Conservation (phyloP, 805 yeast species). For the Brettanomyces nanus region DNA sequence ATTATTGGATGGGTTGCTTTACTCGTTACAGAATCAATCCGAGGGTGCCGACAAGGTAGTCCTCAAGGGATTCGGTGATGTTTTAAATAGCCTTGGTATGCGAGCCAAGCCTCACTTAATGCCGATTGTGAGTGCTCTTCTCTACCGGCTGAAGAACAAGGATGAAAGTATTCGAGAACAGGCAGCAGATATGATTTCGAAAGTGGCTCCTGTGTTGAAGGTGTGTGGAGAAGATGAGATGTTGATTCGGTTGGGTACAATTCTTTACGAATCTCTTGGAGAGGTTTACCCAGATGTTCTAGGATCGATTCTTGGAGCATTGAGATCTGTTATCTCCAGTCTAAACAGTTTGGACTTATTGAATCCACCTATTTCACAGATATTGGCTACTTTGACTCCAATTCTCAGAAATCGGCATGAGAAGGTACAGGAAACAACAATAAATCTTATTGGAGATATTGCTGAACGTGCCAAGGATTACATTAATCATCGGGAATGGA, state of each 20-base stretch:
- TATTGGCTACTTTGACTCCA: constrained; percentile 85
- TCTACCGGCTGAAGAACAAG: constrained; percentile 68
- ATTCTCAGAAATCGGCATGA: constrained; percentile 84
- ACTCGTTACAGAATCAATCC: constrained; percentile 75
- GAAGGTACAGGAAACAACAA: constrained; percentile 79
- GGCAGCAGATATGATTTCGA: constrained; percentile 68
- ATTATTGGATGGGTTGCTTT: constrained; percentile 71
- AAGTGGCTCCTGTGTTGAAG: constrained; percentile 58
- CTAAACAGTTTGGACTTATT: constrained; percentile 47
- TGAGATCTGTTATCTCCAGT: constrained; percentile 51
- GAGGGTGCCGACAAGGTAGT: constrained; percentile 40
- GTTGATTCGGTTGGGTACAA: constrained; percentile 59
- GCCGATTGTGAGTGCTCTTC: constrained; percentile 60
- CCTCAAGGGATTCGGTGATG: constrained; percentile 55
- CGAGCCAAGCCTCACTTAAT: constrained; percentile 66
- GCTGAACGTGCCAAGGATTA: constrained; percentile 75
- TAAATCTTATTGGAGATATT: constrained; percentile 70
- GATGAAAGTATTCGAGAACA: constrained; percentile 69
- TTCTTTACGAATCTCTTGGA: constrained; percentile 84
- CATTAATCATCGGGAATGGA: constrained; percentile 92
- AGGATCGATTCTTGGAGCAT: constrained; percentile 73
- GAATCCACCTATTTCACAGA: constrained; percentile 76
- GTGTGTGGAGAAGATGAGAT: constrained; percentile 56
- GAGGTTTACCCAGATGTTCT: constrained; percentile 92
- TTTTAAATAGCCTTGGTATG: constrained; percentile 51